Conservation (phyloP, 140 eudicot species). For the Stevia rebaudiana region DNA sequence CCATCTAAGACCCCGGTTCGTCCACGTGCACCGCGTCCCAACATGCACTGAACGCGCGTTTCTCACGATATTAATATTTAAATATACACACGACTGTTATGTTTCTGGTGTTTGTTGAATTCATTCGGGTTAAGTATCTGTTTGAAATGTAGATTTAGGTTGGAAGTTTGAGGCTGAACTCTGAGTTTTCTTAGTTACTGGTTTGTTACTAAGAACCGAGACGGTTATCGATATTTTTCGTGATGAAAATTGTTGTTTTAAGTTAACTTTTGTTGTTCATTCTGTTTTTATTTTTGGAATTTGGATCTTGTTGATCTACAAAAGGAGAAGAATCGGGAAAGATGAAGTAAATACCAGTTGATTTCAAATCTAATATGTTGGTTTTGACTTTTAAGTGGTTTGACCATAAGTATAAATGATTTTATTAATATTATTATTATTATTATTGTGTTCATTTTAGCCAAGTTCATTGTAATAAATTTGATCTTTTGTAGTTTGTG, state of each 20-base stretch:
- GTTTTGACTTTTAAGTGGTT: neutral
- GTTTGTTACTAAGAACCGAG: constrained; percentile 32
- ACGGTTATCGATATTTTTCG: constrained; percentile 21
- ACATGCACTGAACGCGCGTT: constrained; percentile 43
- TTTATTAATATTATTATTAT: too few relatives aligned
- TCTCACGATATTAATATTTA: constrained; percentile 21
- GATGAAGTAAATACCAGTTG: constrained; percentile 4
- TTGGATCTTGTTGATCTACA: constrained; percentile 13
- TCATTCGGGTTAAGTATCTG: constrained; percentile 36
- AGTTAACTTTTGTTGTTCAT: constrained; percentile 4
- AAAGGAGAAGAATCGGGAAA: neutral
- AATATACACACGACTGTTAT: constrained; percentile 27
- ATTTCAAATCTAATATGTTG: neutral
- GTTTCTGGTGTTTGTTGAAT: constrained; percentile 31
- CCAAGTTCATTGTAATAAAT: neutral
- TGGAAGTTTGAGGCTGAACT: constrained; percentile 31
- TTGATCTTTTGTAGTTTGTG: neutral
- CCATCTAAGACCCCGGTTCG: constrained; percentile 88
- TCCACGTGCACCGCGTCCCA: constrained; percentile 67
- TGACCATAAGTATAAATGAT: neutral
- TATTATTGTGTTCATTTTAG: too few relatives aligned
- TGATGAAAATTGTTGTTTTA: constrained; percentile 29
- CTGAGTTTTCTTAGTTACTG: constrained; percentile 23
- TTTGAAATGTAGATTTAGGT: constrained; percentile 44
- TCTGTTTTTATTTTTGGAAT: constrained; percentile 2